Evolutionary conservation across 2,329 filamentous ascomycete species (phyloP).

Genomic region (Phialophora chinensis): DNA sequence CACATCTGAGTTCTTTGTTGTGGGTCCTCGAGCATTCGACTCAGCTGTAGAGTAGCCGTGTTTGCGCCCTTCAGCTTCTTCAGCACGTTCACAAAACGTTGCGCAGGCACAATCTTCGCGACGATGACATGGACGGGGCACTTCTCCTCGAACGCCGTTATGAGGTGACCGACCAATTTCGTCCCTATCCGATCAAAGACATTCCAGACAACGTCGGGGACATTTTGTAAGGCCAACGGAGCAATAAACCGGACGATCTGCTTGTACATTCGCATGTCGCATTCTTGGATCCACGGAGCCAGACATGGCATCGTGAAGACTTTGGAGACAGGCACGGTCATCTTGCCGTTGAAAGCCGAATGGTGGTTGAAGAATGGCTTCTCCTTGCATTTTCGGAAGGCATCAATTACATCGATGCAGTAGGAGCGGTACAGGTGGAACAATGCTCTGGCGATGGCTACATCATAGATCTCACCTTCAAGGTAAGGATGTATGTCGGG

Average conservation of each 20-base stretch:
- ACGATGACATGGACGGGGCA: constrained; percentile 84
- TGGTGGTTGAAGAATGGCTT: constrained; percentile 96
- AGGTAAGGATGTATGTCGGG: constrained; percentile 85
- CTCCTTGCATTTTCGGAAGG: constrained; percentile 93
- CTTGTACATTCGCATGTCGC: constrained; percentile 94
- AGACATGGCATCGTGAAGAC: constrained; percentile 80
- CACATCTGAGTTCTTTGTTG: constrained; percentile 96
- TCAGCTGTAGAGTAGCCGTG: constrained; percentile 88
- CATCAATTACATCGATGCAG: constrained; percentile 93
- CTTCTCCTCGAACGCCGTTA: constrained; percentile 80
- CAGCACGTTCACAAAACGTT: constrained; percentile 83
- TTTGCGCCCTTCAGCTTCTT: constrained; percentile 91
- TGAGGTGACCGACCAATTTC: constrained; percentile 78
- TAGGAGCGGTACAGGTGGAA: constrained; percentile 90
- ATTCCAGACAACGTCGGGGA: constrained; percentile 84
- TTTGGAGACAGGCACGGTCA: constrained; percentile 96
- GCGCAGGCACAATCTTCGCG: constrained; percentile 86
- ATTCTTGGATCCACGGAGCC: constrained; percentile 92
- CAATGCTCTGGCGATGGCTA: constrained; percentile 83
- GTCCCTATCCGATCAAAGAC: constrained; percentile 87
- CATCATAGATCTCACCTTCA: constrained; percentile 70
- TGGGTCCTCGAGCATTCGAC: constrained; percentile 87
- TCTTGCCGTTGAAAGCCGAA: constrained; percentile 91
- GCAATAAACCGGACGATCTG: constrained; percentile 94
- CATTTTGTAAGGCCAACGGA: constrained; percentile 86